Base-by-base conservation (phyloP, 2,329 filamentous ascomycete genomes). In the Clarireedia monteithiana region DNA sequence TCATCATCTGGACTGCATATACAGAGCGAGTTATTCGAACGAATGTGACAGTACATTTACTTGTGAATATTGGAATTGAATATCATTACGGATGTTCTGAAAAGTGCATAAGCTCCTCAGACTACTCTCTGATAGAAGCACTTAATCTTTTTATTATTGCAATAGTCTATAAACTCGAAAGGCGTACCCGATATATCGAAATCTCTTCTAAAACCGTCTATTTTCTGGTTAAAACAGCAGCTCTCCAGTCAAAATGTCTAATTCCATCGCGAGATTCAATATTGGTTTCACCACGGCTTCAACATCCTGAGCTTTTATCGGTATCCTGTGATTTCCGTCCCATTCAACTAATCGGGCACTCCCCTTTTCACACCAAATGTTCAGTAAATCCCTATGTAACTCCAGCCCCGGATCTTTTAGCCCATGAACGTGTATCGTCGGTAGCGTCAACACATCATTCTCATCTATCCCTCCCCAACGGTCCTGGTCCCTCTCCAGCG, bases 291-390 rank as follows among this genome's bases (percentile, higher is more conserved):
- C 73, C 10, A 88, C 72, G 9, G 69, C 73, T 49, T 80, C 74
- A 3, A 91, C 85, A 69, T 91, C 87, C 30, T 70, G 72, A 23
- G 72, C 74, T 73, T 86, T 88, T 58, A 91, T 77, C 2, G 87
- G 85, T 49, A 92, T 74, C 5, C 88, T 73, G 68, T 92, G 88
- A 1, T 76, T 77, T 0, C 86, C 88, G 56, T 88, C 79, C 88
- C 88, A 91, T 68, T 90, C 84, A 1, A 91, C 68, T 47, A 90
- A 59, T 40, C 70, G 75, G 5, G 78, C 72, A 2, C 72, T 80
- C 0, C 74, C 76, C 9, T 73, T 66, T 50, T 81, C 74, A 66
- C 83, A 88, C 67, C 85, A 90, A 51, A 79, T 70, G 7, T 79
- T 68, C 50, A 82, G 65, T 62, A 85, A 64, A 66, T 76, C 72